Percentiles rank a stretch among this genome's conserved stretches.
Evolutionary conservation across 2,329 filamentous ascomycete species (phyloP).

Genomic region (Exophiala spinifera): DNA sequence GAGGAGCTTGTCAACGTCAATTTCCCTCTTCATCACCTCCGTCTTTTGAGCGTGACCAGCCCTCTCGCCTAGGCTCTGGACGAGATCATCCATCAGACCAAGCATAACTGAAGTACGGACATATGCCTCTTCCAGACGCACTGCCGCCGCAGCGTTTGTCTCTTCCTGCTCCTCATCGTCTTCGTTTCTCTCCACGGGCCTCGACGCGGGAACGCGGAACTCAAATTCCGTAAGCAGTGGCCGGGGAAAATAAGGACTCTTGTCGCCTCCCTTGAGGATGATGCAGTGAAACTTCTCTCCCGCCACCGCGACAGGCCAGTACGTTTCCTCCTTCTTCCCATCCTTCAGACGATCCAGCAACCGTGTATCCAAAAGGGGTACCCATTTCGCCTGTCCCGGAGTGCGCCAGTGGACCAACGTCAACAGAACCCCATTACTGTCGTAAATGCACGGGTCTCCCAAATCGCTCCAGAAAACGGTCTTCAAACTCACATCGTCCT

Average conservation of each 20-base stretch:
- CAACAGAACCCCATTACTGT: slow-evolving; percentile 83
- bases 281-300: slow-evolving; percentile 95
- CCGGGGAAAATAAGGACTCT: slow-evolving; percentile 87
- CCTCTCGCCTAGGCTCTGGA: slow-evolving; percentile 62
- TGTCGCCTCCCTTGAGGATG: slow-evolving; percentile 92
- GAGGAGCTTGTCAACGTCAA: slow-evolving; percentile 85
- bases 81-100: slow-evolving; percentile 70
- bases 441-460: slow-evolving; percentile 96
- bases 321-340: slow-evolving; percentile 82
- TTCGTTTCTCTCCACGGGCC: slow-evolving; percentile 36
- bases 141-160: slow-evolving; percentile 45
- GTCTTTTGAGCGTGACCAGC: slow-evolving; percentile 57
- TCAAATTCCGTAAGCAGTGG: slow-evolving; percentile 90
- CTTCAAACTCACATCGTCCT: slow-evolving; percentile 65
- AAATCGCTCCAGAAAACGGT: slow-evolving; percentile 88
- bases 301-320: slow-evolving; percentile 94
- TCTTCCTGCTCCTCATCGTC: slow-evolving; percentile 32
- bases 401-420: slow-evolving; percentile 88
- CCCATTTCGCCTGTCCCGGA: slow-evolving; percentile 81
- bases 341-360: slow-evolving; percentile 75
- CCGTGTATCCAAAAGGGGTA: slow-evolving; percentile 86
- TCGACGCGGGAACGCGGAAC: slow-evolving; percentile 77
- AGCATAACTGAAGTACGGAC: slow-evolving; percentile 70
- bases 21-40: slow-evolving; percentile 67
- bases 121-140: slow-evolving; percentile 74